Evolutionary conservation across 495 filamentous ascomycete genomes (phyloP).

Genomic region (Hypoxylon trugodes): DNA sequence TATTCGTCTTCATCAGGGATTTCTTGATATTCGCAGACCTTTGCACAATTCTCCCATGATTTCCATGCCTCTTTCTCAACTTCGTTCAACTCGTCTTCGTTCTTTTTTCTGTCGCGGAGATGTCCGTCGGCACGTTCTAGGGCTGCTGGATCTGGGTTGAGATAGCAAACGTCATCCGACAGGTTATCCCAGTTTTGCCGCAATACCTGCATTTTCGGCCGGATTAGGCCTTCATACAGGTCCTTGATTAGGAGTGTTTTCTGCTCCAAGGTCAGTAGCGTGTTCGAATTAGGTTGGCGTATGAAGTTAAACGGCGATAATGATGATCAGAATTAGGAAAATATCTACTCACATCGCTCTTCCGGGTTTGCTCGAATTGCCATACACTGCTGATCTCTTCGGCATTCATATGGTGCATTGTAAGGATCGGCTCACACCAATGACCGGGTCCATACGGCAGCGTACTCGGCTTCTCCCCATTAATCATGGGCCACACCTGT

Average conservation of each 20-base stretch:
- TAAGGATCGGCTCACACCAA: conserved; percentile 66
- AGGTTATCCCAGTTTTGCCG: conserved; percentile 57
- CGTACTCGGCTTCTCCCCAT: conserved; percentile 55
- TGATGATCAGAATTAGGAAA: too few species aligned
- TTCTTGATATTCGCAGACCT: conserved; percentile 50
- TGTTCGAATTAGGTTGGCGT: conserved; percentile 42
- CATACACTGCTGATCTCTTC: conserved; percentile 48
- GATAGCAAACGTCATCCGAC: conserved; percentile 51
- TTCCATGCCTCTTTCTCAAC: conserved; percentile 49
- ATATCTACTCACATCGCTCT: conserved; percentile 42
- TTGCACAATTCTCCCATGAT: conserved; percentile 51
- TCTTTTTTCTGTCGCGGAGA: conserved; percentile 39
- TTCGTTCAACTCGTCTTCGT: conserved; percentile 47
- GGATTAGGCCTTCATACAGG: conserved; percentile 51
- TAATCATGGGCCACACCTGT: conserved; percentile 62
- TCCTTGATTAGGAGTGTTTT: conserved; percentile 51
- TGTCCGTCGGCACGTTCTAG: conserved; percentile 30
- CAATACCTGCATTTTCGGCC: conserved; percentile 42
- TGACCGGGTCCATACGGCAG: conserved; percentile 53
- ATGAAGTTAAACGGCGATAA: too few species aligned
- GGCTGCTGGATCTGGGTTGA: conserved; percentile 43
- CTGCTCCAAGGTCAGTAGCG: conserved; percentile 29
- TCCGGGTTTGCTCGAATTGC: conserved; percentile 50
- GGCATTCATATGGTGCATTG: conserved; percentile 60
- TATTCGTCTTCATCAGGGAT: conserved; percentile 41